Evolutionary conservation across 2,329 filamentous ascomycete species (phyloP).

Genomic region (Pezizomycotina sp.): DNA sequence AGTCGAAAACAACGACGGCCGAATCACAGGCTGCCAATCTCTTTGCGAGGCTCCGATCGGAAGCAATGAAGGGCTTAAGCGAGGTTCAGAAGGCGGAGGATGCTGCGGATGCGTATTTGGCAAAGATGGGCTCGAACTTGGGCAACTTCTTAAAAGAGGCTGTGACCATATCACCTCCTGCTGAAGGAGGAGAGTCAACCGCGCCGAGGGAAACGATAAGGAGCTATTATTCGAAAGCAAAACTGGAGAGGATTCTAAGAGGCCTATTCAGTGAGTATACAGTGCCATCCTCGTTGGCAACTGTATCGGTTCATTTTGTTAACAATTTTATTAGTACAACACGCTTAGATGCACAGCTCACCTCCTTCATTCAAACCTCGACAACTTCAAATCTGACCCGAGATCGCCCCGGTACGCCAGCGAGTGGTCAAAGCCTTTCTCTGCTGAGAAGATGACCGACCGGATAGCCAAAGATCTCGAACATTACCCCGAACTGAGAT

Average conservation of each 20-base stretch:
- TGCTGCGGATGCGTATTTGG: slow-evolving; percentile 82
- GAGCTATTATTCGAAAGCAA: slow-evolving; percentile 79
- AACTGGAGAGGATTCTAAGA: slow-evolving; percentile 66
- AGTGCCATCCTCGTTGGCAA: neutral
- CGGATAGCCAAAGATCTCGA: slow-evolving; percentile 68
- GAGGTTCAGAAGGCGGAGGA: slow-evolving; percentile 87
- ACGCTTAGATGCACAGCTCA: slow-evolving; percentile 91
- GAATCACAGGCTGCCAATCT: slow-evolving; percentile 49
- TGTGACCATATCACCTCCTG: slow-evolving; percentile 68
- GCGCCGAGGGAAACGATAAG: slow-evolving; percentile 8
- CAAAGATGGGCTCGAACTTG: slow-evolving; percentile 81
- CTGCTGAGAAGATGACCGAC: slow-evolving; percentile 68
- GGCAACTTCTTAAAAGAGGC: slow-evolving; percentile 81
- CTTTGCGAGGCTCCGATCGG: slow-evolving; percentile 55
- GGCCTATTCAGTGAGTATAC: slow-evolving; percentile 55
- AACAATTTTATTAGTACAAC: slow-evolving; percentile 39
- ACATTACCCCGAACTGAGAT: slow-evolving; percentile 67
- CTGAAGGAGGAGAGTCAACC: slow-evolving; percentile 32
- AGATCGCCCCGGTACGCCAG: slow-evolving; percentile 52
- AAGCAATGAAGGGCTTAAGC: slow-evolving; percentile 68
- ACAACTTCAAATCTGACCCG: slow-evolving; percentile 72
- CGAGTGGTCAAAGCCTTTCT: slow-evolving; percentile 55
- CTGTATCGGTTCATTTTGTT: neutral
- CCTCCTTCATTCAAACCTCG: slow-evolving; percentile 71
- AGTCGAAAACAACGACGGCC: slow-evolving; percentile 26